Evolutionary conservation across 1,284 basidiomycete species (phyloP).

Genomic region (Microbotryum silenes-acaulis): DNA sequence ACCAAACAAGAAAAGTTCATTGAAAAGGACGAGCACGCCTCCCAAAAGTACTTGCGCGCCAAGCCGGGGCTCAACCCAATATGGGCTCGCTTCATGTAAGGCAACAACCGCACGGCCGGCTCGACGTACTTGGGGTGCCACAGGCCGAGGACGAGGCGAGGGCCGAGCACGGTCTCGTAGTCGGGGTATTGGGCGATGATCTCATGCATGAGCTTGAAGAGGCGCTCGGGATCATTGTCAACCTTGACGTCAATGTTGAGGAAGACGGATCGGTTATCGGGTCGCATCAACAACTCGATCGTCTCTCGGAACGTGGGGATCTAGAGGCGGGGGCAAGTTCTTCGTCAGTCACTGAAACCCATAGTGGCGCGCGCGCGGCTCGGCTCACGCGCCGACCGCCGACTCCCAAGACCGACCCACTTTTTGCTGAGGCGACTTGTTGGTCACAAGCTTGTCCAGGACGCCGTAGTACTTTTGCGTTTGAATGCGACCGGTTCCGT

Average conservation of each 20-base stretch:
- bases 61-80: conserved; percentile 61
- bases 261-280: conserved; percentile 70
- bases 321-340: conserved; percentile 46
- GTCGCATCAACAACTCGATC: conserved; percentile 66
- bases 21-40: conserved; percentile 78
- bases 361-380: background rate
- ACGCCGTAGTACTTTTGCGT: conserved; percentile 51
- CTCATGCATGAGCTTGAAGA: conserved; percentile 77
- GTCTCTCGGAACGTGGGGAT: conserved; percentile 85
- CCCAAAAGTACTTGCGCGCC: conserved; percentile 84
- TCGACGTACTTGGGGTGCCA: conserved; percentile 90
- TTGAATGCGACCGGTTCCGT: conserved; percentile 49
- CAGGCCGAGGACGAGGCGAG: conserved; percentile 47
- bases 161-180: conserved; percentile 75
- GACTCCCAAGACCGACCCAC: conserved; percentile 27
- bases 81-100: conserved; percentile 75
- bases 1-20: conserved; percentile 70
- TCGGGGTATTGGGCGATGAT: conserved; percentile 61
- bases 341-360: background rate
- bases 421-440: conserved; percentile 57
- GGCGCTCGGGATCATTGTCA: conserved; percentile 76
- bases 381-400: background rate
- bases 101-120: conserved; percentile 65
- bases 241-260: conserved; percentile 71
- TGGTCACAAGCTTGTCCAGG: conserved; percentile 75